These are phyloP conservation scores for Pestalotiopsis sp. DNA, from an alignment of 2,329 filamentous ascomycete species.

Conservation along the genomic window DNA sequence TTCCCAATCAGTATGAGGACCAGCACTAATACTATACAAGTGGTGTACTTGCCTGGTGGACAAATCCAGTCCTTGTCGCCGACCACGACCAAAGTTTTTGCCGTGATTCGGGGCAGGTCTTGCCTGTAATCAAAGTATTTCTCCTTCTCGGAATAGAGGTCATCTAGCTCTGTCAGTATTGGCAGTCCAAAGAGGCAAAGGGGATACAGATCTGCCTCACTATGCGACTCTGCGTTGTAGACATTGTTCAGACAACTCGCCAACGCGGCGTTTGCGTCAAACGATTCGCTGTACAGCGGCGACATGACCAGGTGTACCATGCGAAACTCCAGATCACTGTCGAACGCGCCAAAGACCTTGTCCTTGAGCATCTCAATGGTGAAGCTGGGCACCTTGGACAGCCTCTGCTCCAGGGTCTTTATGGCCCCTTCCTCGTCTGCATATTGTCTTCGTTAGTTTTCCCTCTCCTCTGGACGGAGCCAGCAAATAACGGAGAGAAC, in stretches of 20 bases:
- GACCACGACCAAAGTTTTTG: constrained; percentile 37
- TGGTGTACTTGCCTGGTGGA: constrained; percentile 28
- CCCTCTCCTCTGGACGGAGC: not conserved
- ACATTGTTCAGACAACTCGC: constrained; percentile 28
- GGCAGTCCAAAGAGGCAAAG: not conserved
- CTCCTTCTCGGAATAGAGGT: constrained; percentile 34
- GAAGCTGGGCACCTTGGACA: constrained; percentile 35
- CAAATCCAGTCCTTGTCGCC: constrained; percentile 43
- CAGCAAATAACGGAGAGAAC: not conserved
- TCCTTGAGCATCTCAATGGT: constrained; percentile 37
- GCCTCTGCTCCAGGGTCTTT: constrained; percentile 29
- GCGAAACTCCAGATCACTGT: constrained; percentile 38
- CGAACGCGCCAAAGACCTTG: constrained; percentile 39
- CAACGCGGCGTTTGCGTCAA: constrained; percentile 34
- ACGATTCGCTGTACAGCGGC: constrained; percentile 37
- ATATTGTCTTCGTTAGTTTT: not conserved
- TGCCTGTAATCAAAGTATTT: constrained; percentile 40
- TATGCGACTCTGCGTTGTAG: constrained; percentile 38
- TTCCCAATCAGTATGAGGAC: not conserved
- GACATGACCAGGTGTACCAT: constrained; percentile 38
- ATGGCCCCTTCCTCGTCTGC: constrained; percentile 37
- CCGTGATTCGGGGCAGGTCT: constrained; percentile 28
- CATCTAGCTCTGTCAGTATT: constrained; percentile 23
- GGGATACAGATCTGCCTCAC: constrained; percentile 20
- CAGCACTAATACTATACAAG: not conserved